Conservation (phyloP, 1,284 basidiomycete species). For the Trametes polyzona region DNA sequence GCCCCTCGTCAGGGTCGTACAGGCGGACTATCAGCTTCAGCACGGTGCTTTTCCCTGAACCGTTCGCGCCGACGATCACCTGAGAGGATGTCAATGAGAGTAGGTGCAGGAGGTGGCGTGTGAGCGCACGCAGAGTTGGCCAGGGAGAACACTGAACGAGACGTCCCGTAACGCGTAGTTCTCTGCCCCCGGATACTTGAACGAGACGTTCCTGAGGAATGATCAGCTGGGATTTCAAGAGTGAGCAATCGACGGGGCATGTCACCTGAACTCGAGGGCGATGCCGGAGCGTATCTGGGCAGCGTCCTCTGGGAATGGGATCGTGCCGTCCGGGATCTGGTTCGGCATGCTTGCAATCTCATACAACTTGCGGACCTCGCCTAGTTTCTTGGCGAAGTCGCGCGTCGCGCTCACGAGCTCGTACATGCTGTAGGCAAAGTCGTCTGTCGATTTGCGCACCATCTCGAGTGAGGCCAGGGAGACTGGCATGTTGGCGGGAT, state of each 20-base stretch:
- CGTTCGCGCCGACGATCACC: slow-evolving; percentile 79
- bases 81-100: slow-evolving; percentile 32
- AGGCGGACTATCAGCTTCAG: slow-evolving; percentile 52
- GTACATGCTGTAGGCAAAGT: slow-evolving; percentile 58
- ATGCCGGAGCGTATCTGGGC: slow-evolving; percentile 56
- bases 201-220: slow-evolving; percentile 64
- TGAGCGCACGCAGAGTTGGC: slow-evolving; percentile 70
- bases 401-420: slow-evolving; percentile 56
- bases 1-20: slow-evolving; percentile 71
- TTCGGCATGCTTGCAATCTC: slow-evolving; percentile 68
- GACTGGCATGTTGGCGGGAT: slow-evolving; percentile 69
- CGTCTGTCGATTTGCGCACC: slow-evolving; percentile 61
- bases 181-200: slow-evolving; percentile 66
- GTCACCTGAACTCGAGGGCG: slow-evolving; percentile 70
- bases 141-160: slow-evolving; percentile 70
- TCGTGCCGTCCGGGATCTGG: slow-evolving; percentile 55
- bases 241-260: neutral
- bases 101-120: neutral
- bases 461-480: slow-evolving; percentile 73
- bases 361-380: slow-evolving; percentile 64
- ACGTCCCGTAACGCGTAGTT: slow-evolving; percentile 62
- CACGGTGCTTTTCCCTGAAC: slow-evolving; percentile 79
- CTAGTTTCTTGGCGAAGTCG: slow-evolving; percentile 58
- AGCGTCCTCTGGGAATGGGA: slow-evolving; percentile 65
- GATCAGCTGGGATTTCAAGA: neutral